Percentiles rank a stretch among this genome's conserved stretches.
These are phyloP conservation scores for Bipolaris cookei DNA, from an alignment of 2,329 filamentous ascomycete genomes.

Conservation along the genomic window DNA sequence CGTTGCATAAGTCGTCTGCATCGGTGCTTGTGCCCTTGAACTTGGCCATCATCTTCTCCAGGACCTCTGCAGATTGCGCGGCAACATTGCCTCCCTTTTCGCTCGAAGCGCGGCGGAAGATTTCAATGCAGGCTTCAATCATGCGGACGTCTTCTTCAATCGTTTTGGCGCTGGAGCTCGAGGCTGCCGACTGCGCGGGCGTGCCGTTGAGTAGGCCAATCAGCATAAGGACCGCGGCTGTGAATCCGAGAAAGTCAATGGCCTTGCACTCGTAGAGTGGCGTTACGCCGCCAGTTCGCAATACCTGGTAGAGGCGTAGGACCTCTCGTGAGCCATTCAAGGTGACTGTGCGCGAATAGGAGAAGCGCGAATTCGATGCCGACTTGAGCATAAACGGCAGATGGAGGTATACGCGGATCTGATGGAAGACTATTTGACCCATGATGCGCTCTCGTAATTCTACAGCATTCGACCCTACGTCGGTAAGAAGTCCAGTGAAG, in stretches of 20 bases:
- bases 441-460: constrained; percentile 50
- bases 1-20: constrained; percentile 18
- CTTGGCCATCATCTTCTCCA: constrained; percentile 48
- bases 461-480: constrained; percentile 42
- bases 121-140: constrained; percentile 51
- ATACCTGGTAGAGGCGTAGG: constrained; percentile 49
- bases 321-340: constrained; percentile 52
- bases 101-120: constrained; percentile 49
- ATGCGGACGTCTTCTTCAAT: constrained; percentile 47
- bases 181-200: constrained; percentile 1
- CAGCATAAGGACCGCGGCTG: constrained; percentile 52
- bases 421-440: constrained; percentile 54
- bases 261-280: constrained; percentile 56
- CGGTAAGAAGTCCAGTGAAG: constrained; percentile 35
- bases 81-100: constrained; percentile 53
- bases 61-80: constrained; percentile 47
- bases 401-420: constrained; percentile 54
- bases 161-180: constrained; percentile 29
- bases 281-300: constrained; percentile 44
- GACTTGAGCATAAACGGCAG: constrained; percentile 55
- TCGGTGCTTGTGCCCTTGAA: constrained; percentile 24
- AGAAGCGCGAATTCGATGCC: constrained; percentile 47
- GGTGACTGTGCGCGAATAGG: constrained; percentile 50
- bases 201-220: constrained; percentile 51
- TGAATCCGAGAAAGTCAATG: constrained; percentile 57